Evolutionary conservation across 352 stramenopile species (phyloP).

Genomic region (Peronospora tabacina): DNA sequence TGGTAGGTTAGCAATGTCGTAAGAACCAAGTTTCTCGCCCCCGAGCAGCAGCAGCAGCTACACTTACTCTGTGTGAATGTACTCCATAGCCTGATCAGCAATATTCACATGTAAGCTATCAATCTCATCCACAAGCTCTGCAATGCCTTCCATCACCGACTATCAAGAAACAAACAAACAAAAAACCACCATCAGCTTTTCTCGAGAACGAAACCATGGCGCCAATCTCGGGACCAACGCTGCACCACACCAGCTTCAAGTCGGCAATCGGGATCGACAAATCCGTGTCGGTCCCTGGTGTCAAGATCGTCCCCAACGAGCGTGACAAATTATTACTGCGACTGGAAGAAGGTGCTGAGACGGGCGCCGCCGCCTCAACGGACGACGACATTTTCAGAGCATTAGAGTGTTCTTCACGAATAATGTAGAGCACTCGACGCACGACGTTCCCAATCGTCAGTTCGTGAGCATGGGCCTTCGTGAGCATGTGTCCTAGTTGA

Average conservation of each 20-base stretch:
- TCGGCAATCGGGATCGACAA: conserved; percentile 77
- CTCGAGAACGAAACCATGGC: background rate
- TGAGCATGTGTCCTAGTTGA: conserved; percentile 74
- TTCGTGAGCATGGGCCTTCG: conserved; percentile 71
- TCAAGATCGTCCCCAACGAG: conserved; percentile 76
- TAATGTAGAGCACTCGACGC: conserved; percentile 83
- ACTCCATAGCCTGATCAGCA: conserved; percentile 92
- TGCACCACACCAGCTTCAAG: conserved; percentile 50
- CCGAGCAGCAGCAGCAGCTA: conserved; percentile 4
- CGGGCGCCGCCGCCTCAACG: conserved; percentile 9
- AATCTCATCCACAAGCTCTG: conserved; percentile 92
- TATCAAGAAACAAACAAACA: too few relatives aligned
- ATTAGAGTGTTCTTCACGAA: conserved; percentile 81
- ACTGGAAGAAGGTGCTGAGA: conserved; percentile 24
- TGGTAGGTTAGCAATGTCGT: background rate
- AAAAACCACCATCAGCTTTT: background rate
- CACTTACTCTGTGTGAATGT: conserved; percentile 94
- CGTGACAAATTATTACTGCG: conserved; percentile 57
- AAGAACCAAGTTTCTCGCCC: too few relatives aligned
- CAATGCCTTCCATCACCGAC: conserved; percentile 92
- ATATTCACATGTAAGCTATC: conserved; percentile 95
- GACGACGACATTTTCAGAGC: conserved; percentile 53
- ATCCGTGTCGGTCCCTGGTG: conserved; percentile 71
- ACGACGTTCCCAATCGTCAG: conserved; percentile 86
- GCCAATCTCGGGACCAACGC: background rate